phyloP scores from a whole-genome alignment of 1,284 basidiomycete species.

The Apiotrichum siamense region DNA sequence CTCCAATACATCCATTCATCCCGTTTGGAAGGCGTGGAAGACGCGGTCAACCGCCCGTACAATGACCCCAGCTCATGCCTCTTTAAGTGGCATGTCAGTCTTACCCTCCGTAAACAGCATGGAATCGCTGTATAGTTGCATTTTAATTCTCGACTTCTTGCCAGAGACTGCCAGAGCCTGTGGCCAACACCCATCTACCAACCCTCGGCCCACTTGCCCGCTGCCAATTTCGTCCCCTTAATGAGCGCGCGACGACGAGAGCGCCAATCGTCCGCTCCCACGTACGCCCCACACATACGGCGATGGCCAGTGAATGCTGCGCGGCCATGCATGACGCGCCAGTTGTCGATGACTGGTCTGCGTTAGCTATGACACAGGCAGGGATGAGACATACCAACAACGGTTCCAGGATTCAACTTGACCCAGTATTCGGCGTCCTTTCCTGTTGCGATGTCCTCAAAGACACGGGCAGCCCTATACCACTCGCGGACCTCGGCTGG shows the following conservation, averaged over 20 bases:
- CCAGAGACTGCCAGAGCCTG: too few relatives aligned
- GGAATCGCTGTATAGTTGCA: too few relatives aligned
- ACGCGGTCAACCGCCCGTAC: too few relatives aligned
- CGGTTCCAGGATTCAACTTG: slow-evolving; percentile 76
- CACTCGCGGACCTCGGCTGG: slow-evolving; percentile 62
- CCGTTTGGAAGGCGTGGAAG: too few relatives aligned
- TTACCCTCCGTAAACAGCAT: too few relatives aligned
- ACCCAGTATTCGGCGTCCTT: slow-evolving; percentile 86
- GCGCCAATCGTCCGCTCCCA: slow-evolving; percentile 81
- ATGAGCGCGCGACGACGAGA: slow-evolving; percentile 65
- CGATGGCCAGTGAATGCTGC: slow-evolving; percentile 80
- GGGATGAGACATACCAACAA: slow-evolving; percentile 58
- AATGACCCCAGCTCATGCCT: too few relatives aligned
- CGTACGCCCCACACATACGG: slow-evolving; percentile 91
- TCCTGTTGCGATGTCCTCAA: slow-evolving; percentile 70
- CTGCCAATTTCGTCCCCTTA: not conserved
- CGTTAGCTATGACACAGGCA: not conserved
- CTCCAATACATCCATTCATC: too few relatives aligned
- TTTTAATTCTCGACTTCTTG: too few relatives aligned
- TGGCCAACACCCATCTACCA: too few relatives aligned
- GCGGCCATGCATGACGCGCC: slow-evolving; percentile 88
- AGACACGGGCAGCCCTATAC: slow-evolving; percentile 76
- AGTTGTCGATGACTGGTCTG: slow-evolving; percentile 76
- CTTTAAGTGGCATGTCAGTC: too few relatives aligned
- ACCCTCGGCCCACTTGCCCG: too few relatives aligned